Percentiles rank a stretch among this genome's conserved stretches.
Evolutionary conservation across 2,329 filamentous ascomycete genomes (phyloP).

Genomic region (Colletotrichum coccodes): DNA sequence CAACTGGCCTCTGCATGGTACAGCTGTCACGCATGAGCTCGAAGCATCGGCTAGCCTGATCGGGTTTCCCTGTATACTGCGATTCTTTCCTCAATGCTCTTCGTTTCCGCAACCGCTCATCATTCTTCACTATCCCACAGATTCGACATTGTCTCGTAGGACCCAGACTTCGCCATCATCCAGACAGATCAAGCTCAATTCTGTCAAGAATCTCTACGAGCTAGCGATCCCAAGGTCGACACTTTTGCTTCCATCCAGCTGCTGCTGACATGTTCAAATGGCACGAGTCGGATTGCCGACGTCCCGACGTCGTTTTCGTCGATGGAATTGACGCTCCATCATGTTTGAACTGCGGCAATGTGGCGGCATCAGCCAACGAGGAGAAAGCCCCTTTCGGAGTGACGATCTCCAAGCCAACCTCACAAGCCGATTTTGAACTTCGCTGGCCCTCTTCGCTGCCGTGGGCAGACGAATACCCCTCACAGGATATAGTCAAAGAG

Average conservation of each 20-base stretch:
- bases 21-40: not conserved
- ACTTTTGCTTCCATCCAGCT: no score
- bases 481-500: no score
- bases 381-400: no score
- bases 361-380: no score
- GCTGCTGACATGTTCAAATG: not conserved
- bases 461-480: not conserved
- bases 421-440: not conserved
- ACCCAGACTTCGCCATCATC: no score
- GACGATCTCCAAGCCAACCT: not conserved
- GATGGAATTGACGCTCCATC: not conserved
- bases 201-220: no score
- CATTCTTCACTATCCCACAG: no score
- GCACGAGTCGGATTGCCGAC: not conserved
- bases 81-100: not conserved
- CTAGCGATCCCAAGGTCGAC: no score
- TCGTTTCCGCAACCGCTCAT: no score
- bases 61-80: not conserved
- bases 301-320: not conserved
- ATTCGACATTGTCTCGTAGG: no score
- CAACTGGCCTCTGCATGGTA: not conserved
- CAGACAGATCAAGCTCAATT: no score
- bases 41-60: not conserved
- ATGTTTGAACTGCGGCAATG: no score
- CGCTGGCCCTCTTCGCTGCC: conserved; percentile 12